phyloP scores from a whole-genome alignment of 164 flowering plant genomes.

The Brasenia schreberi region DNA sequence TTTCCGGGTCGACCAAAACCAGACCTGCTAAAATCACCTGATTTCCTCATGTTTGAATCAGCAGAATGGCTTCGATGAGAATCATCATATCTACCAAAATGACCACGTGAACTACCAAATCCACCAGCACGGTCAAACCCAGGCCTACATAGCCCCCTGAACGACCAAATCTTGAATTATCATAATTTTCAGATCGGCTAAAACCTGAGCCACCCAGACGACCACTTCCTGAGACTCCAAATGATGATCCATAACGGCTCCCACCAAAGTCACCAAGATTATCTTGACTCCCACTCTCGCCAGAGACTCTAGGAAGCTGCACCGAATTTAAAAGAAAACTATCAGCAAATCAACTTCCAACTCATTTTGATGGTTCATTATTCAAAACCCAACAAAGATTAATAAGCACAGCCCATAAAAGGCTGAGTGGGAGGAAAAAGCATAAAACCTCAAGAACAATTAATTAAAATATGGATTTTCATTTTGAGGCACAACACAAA shows the following conservation, averaged over 20 bases:
- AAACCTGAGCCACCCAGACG: neutral
- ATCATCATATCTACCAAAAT: constrained; percentile 6
- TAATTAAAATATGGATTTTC: too few relatives aligned
- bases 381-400: too few relatives aligned
- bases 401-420: too few relatives aligned
- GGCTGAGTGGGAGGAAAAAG: too few relatives aligned
- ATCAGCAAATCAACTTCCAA: too few relatives aligned
- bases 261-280: neutral
- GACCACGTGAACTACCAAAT: neutral
- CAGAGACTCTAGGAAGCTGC: neutral
- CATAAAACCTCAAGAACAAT: too few relatives aligned
- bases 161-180: constrained; percentile 4
- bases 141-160: neutral
- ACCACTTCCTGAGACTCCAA: neutral
- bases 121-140: neutral
- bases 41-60: constrained; percentile 2
- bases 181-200: neutral
- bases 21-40: neutral
- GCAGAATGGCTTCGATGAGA: constrained; percentile 20
- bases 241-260: neutral
- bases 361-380: too few relatives aligned
- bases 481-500: too few relatives aligned
- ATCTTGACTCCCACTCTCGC: constrained; percentile 2
- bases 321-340: too few relatives aligned
- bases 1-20: constrained; percentile 2